Conservation (phyloP, 306 rosid genomes). For the Vicia villosa region DNA sequence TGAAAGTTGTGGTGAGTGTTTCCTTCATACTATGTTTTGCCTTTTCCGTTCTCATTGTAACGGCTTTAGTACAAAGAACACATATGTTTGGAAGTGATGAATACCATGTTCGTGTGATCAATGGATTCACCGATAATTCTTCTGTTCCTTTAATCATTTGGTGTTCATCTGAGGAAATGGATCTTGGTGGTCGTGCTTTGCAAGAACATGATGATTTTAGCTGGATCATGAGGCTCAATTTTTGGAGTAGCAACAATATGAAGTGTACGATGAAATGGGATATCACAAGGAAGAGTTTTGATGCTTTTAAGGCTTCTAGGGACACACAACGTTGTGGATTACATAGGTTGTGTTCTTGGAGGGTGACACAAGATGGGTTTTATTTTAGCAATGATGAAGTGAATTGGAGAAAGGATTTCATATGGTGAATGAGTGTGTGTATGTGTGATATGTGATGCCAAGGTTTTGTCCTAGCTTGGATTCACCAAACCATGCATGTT, state of each 20-base stretch:
- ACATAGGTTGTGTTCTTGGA: slow-evolving; percentile 62
- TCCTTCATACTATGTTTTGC: slow-evolving; percentile 27
- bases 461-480: background rate
- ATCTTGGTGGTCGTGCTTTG: slow-evolving; percentile 80
- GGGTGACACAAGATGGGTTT: slow-evolving; percentile 73
- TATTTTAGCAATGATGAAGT: slow-evolving; percentile 80
- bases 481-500: background rate
- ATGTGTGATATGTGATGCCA: background rate
- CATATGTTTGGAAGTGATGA: slow-evolving; percentile 41
- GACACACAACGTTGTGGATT: slow-evolving; percentile 60
- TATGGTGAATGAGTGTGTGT: slow-evolving; percentile 49
- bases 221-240: slow-evolving; percentile 55
- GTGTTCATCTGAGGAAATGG: slow-evolving; percentile 66
- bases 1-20: slow-evolving; percentile 21
- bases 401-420: slow-evolving; percentile 71
- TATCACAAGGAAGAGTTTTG: slow-evolving; percentile 59
- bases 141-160: slow-evolving; percentile 81
- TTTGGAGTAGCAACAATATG: slow-evolving; percentile 60
- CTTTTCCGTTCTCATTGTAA: slow-evolving; percentile 32
- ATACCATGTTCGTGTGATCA: slow-evolving; percentile 62
- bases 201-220: slow-evolving; percentile 86
- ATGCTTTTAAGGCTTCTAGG: slow-evolving; percentile 72
- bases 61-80: slow-evolving; percentile 36
- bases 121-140: slow-evolving; percentile 74
- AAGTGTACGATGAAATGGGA: slow-evolving; percentile 87